Percentiles rank a stretch among this genome's conserved stretches.
phyloP scores from a whole-genome alignment of 225 moss, liverwort and hornwort genomes.

The Marchantia polymorpha region DNA sequence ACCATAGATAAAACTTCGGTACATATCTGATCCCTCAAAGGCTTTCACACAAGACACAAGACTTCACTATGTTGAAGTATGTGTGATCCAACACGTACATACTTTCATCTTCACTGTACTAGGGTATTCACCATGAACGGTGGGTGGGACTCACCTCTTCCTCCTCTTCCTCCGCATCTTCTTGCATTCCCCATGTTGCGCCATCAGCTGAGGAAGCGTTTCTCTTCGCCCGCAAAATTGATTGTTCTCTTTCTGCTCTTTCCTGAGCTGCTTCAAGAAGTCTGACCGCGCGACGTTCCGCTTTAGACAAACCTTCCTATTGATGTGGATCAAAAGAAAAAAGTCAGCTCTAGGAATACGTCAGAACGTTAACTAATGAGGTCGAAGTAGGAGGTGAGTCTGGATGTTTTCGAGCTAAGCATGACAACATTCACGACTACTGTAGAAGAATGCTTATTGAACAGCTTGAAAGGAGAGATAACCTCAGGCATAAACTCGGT shows the following conservation, averaged over 20 bases:
- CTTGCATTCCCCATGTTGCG: constrained; percentile 97
- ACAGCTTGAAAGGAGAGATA: neutral
- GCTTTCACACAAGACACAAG: no score
- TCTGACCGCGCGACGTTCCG: constrained; percentile 48
- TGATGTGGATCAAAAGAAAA: neutral
- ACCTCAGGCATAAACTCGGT: constrained; percentile 85
- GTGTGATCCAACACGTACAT: no score
- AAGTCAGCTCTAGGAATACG: neutral
- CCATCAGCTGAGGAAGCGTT: constrained; percentile 72
- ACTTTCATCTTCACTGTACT: neutral
- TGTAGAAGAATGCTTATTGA: neutral
- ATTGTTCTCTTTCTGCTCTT: constrained; percentile 52
- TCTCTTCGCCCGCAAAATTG: constrained; percentile 67
- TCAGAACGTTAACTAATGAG: no score
- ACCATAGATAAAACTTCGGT: no score
- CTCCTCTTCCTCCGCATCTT: constrained; percentile 94
- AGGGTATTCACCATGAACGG: neutral
- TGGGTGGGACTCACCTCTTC: constrained; percentile 35
- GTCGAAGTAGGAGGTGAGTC: no score
- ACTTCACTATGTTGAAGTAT: no score
- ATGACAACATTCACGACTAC: no score
- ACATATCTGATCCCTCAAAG: no score
- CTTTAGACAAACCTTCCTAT: constrained; percentile 69
- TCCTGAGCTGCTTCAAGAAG: constrained; percentile 60
- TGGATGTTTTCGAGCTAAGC: no score